phyloP scores from a whole-genome alignment of 2,329 filamentous ascomycete species.

The Ophiostoma quercus region DNA sequence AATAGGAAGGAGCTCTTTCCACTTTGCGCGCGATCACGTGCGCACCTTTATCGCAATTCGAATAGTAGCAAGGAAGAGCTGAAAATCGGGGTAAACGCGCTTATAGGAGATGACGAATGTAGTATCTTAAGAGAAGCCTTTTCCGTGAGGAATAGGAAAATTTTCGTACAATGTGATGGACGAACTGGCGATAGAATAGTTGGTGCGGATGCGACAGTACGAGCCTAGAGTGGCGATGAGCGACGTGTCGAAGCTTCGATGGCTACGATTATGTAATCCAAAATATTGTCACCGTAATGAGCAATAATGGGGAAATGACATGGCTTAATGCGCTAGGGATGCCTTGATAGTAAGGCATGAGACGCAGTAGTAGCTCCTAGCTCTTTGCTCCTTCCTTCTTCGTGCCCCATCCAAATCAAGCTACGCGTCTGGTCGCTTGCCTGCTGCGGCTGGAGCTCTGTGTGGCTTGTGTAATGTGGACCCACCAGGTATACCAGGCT shows the following conservation, averaged over 20 bases:
- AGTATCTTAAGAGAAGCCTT: not conserved
- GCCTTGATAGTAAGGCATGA: conserved; percentile 9
- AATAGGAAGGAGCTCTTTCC: not conserved
- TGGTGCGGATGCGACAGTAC: not conserved
- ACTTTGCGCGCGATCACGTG: conserved; percentile 15
- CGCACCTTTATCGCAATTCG: not conserved
- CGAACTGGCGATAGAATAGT: not conserved
- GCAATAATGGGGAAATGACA: not conserved
- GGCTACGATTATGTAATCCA: not conserved
- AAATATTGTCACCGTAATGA: not conserved
- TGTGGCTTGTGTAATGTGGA: conserved; percentile 9
- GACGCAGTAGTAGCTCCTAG: not conserved
- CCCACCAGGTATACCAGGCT: conserved; percentile 15
- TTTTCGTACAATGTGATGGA: not conserved
- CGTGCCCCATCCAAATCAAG: conserved; percentile 1
- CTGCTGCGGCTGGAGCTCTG: conserved; percentile 40
- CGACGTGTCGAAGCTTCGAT: not conserved
- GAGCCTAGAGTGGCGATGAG: not conserved
- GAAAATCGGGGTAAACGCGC: not conserved
- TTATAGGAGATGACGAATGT: not conserved
- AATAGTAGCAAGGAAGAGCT: not conserved
- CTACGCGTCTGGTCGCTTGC: conserved; percentile 34
- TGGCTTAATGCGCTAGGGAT: not conserved
- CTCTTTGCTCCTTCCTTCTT: not conserved
- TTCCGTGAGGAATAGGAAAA: not conserved